A percentile compares a stretch with the other conserved stretches of the same genome.
Conservation (phyloP, 306 rosid species). For the Casuarina glauca region DNA sequence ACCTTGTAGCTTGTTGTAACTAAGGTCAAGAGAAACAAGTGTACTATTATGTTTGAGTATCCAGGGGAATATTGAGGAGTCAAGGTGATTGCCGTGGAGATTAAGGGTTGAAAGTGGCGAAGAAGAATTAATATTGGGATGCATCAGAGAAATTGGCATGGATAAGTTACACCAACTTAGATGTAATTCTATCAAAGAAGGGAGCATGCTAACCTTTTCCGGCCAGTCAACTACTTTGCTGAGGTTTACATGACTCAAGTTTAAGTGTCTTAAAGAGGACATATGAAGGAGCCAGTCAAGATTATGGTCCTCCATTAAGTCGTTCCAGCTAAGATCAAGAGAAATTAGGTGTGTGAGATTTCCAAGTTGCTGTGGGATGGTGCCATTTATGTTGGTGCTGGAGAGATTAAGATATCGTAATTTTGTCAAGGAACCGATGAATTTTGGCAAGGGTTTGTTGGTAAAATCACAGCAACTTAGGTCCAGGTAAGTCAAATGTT, state of each 20-base stretch:
- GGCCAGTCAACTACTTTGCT: neutral
- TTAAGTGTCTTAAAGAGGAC: too few species aligned
- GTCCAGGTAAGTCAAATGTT: slow-evolving; percentile 4
- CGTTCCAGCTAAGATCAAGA: neutral
- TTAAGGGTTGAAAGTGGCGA: neutral
- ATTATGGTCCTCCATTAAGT: too few species aligned
- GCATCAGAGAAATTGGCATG: neutral
- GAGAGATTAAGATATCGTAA: slow-evolving; percentile 9
- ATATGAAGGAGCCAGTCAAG: too few species aligned
- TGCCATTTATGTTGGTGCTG: neutral
- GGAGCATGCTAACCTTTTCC: neutral
- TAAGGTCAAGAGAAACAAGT: neutral
- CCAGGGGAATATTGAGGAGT: neutral
- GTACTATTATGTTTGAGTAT: neutral
- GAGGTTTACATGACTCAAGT: neutral
- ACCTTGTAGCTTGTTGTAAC: neutral
- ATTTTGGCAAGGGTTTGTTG: neutral
- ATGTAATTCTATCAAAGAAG: neutral
- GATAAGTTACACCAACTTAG: neutral
- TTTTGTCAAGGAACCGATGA: neutral
- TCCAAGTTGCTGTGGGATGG: slow-evolving; percentile 15
- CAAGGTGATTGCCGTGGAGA: neutral
- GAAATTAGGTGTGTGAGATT: slow-evolving; percentile 18
- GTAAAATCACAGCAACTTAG: neutral
- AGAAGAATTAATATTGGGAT: neutral